Conservation (phyloP, 139 green algal genomes). For the Mychonastes homosphaera region DNA sequence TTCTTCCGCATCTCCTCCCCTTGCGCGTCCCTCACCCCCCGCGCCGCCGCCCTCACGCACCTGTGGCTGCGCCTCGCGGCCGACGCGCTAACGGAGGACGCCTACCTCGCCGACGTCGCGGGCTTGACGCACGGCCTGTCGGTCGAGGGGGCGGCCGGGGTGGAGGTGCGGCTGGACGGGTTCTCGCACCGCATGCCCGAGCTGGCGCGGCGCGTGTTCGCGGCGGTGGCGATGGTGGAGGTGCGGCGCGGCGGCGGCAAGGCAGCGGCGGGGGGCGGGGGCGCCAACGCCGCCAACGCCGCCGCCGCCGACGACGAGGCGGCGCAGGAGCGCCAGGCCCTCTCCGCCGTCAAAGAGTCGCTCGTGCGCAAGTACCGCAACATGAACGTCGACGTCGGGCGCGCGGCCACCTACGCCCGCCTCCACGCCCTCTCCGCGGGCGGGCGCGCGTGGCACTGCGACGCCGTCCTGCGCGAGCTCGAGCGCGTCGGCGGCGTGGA, state of each 20-base stretch:
- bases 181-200: conserved; percentile 81
- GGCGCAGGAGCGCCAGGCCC: no score
- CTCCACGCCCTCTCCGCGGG: conserved; percentile 40
- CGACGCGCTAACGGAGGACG: conserved; percentile 74
- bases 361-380: conserved; percentile 71
- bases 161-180: conserved; percentile 75
- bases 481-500: conserved; percentile 17
- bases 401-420: conserved; percentile 52
- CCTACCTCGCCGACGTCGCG: conserved; percentile 78
- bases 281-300: background rate
- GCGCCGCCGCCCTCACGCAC: conserved; percentile 37
- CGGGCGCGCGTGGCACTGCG: conserved; percentile 21
- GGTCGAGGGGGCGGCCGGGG: conserved; percentile 32
- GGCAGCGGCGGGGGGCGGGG: background rate
- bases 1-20: conserved; percentile 53
- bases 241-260: background rate
- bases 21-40: conserved; percentile 24
- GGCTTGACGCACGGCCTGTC: conserved; percentile 49
- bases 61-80: conserved; percentile 70
- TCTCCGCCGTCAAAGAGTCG: conserved; percentile 55
- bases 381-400: conserved; percentile 57
- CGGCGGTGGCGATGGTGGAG: conserved; percentile 37
- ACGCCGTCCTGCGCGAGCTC: conserved; percentile 26
- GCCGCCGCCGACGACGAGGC: no score
- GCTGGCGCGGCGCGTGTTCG: conserved; percentile 53